Percentiles rank a stretch among this genome's conserved stretches.
These are phyloP conservation scores for Mycena venus DNA, from an alignment of 768 basidiomycete species.

Conservation along the genomic window DNA sequence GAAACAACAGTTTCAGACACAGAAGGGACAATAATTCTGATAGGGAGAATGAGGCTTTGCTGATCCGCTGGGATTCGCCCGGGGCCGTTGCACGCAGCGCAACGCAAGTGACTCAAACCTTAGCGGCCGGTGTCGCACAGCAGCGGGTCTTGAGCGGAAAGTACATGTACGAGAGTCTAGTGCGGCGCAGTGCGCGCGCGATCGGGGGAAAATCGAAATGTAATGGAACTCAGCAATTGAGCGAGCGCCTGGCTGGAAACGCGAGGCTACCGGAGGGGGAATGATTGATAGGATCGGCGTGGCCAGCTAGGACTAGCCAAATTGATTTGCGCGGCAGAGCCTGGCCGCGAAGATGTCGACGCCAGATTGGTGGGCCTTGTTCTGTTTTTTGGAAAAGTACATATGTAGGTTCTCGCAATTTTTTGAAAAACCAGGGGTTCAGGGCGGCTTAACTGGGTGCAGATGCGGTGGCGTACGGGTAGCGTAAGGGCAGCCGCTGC, in stretches of 20 bases:
- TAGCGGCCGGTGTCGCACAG: conserved; percentile 6
- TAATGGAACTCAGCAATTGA: not conserved
- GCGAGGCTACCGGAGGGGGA: conserved; percentile 25
- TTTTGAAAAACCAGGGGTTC: not conserved
- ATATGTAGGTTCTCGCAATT: not conserved
- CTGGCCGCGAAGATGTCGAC: conserved; percentile 2
- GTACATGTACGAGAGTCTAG: not conserved
- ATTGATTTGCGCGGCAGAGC: conserved; percentile 15
- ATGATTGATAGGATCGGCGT: conserved; percentile 33
- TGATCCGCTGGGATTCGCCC: conserved; percentile 27
- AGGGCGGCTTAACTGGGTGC: not conserved
- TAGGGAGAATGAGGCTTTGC: conserved; percentile 1
- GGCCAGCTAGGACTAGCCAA: conserved; percentile 9
- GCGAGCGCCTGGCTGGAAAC: conserved; percentile 27
- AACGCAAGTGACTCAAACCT: conserved; percentile 35
- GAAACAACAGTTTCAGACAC: too few species aligned
- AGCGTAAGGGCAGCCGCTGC: not conserved
- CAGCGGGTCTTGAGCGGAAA: conserved; percentile 28
- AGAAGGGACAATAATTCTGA: conserved; percentile 22
- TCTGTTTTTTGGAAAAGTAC: conserved; percentile 12
- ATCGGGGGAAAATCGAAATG: conserved; percentile 29
- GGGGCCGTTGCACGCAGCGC: conserved; percentile 14
- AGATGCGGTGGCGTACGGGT: not conserved
- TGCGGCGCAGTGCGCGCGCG: too few species aligned
- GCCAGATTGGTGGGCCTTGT: conserved; percentile 26